Percentiles rank a stretch among this genome's conserved stretches.
Conservation (phyloP, 2,329 filamentous ascomycete genomes). For the Alternaria sp. region DNA sequence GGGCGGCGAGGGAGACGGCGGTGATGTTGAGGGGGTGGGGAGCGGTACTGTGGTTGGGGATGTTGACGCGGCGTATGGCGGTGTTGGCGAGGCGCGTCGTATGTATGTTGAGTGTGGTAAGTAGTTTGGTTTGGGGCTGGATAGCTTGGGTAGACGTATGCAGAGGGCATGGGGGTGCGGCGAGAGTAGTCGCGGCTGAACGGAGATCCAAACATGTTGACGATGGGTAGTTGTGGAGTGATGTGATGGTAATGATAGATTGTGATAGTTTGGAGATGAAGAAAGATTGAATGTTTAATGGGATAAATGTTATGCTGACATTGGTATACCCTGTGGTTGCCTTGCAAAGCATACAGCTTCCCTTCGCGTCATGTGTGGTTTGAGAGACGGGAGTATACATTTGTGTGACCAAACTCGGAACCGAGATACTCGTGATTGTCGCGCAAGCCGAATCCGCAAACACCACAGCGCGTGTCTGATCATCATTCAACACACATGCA, state of each 20-base stretch:
- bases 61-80: not conserved
- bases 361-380: not conserved
- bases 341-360: not conserved
- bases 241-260: not conserved
- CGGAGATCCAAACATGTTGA: constrained; percentile 6
- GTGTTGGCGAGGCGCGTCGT: not conserved
- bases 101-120: not conserved
- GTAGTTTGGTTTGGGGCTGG: not conserved
- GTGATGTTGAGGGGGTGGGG: too few species aligned
- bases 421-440: constrained; percentile 2
- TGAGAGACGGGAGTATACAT: constrained; percentile 2
- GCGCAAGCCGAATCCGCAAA: constrained; percentile 9
- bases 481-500: not conserved
- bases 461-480: not conserved
- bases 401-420: constrained; percentile 3
- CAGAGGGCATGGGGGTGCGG: not conserved
- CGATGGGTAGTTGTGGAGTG: not conserved
- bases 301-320: not conserved
- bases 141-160: constrained; percentile 1
- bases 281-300: not conserved
- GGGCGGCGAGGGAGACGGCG: too few species aligned
- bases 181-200: constrained; percentile 7
- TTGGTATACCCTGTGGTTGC: not conserved
- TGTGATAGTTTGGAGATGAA: not conserved
- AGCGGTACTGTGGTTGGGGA: not conserved